Evolutionary conservation across 108 stramenopile species (phyloP), one percentile per base, ranked within the genome.

Genomic region (Cyclotella atomus): DNA sequence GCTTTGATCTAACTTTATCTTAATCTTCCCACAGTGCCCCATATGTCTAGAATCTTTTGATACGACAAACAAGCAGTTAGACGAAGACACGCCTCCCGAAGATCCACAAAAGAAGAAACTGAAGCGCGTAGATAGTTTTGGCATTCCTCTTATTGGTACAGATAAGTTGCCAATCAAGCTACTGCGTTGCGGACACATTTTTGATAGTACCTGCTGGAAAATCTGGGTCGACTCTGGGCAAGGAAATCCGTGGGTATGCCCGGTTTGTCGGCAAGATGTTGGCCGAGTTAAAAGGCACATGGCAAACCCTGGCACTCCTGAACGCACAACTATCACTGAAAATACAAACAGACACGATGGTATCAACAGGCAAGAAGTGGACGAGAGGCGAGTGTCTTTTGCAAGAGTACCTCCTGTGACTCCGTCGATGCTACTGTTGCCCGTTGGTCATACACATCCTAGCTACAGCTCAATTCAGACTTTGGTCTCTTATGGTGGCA

Each of bases 161-260:
- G 92, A 96, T 73, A 75, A 85, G 2, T 61, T 75, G 52, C 88
- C 83, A 30, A 83, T 93, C 2, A 93, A 92, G 62, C 54, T 92
- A 36, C 68, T 96, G 32, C 91, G 92, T 49, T 96, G 95, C 69
- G 95, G 95, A 6, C 95, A 96, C 65, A 86, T 93, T 21, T 96
- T 96, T 80, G 91, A 92, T 65, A 82, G 89, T 34, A 83, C 88
- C 4, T 96, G 95, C 69, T 96, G 93, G 93, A 88, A 76, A 68
- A 67, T 59, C 25, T 95, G 91, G 91, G 85, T 89, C 0, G 84
- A 88, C 63, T 87, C 85, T 23, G 91, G 93, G 32, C 74, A 86
- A 14, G 91, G 91, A 14, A 91, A 95, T 79, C 88, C 88, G 21
- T 87, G 80, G 75, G 81, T 86, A 29, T 95, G 93, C 65, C 93